phyloP scores from a whole-genome alignment of 257 asterid genomes.

The Dorcoceras hygrometricum region DNA sequence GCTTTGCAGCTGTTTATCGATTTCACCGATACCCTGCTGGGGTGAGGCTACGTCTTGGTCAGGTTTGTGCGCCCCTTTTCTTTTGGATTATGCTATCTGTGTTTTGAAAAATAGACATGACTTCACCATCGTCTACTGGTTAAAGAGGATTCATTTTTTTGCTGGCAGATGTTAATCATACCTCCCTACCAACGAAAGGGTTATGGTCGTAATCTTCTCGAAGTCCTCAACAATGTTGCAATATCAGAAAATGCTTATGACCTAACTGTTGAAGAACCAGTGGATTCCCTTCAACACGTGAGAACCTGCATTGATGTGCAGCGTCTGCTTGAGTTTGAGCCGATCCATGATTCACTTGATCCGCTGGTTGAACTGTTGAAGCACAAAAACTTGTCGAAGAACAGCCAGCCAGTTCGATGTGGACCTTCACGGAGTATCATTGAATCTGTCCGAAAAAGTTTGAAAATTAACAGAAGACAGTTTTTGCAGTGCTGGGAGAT shows the following conservation, averaged over 20 bases:
- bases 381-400: constrained; percentile 54
- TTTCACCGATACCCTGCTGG: constrained; percentile 68
- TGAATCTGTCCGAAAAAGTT: constrained; percentile 58
- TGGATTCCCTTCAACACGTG: constrained; percentile 81
- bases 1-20: constrained; percentile 89
- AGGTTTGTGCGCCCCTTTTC: constrained; percentile 50
- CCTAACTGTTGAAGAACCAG: constrained; percentile 88
- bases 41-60: constrained; percentile 84
- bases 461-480: constrained; percentile 86
- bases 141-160: constrained; percentile 17
- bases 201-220: constrained; percentile 62
- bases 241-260: constrained; percentile 66
- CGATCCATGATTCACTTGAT: constrained; percentile 50
- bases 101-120: background rate
- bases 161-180: constrained; percentile 63
- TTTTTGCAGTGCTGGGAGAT: constrained; percentile 93
- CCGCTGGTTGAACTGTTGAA: constrained; percentile 47
- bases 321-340: constrained; percentile 62
- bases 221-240: constrained; percentile 68
- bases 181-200: constrained; percentile 91
- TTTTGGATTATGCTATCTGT: background rate
- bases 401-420: constrained; percentile 37
- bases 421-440: constrained; percentile 48
- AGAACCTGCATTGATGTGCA: constrained; percentile 72
- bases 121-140: background rate